These are phyloP conservation scores for Dryadomyces quercivorus DNA, from an alignment of 2,329 filamentous ascomycete species.

Conservation along the genomic window DNA sequence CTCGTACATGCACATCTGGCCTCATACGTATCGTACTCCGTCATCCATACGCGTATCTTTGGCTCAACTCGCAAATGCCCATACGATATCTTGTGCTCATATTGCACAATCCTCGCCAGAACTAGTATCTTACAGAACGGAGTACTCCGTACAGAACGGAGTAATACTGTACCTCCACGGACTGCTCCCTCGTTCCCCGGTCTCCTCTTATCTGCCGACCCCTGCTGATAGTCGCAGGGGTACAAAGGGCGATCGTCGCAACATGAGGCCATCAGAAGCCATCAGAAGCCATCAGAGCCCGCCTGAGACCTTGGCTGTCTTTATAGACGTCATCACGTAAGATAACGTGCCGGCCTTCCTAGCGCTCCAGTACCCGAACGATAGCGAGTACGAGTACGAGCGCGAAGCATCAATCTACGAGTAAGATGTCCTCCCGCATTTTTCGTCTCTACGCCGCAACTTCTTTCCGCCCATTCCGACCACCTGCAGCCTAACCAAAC, in stretches of 20 bases:
- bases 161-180: too few species aligned
- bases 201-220: constrained; percentile 9
- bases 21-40: not conserved
- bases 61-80: not conserved
- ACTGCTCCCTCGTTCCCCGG: not conserved
- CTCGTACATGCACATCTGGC: not conserved
- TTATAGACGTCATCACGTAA: too few species aligned
- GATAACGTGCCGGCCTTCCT: too few species aligned
- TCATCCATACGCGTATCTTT: too few species aligned
- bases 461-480: not conserved
- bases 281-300: not conserved
- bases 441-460: not conserved
- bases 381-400: too few species aligned
- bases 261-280: not conserved
- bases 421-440: not conserved
- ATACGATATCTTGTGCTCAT: not conserved
- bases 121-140: too few species aligned
- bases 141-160: too few species aligned
- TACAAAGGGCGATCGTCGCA: not conserved
- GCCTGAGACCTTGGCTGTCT: too few species aligned
- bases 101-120: not conserved
- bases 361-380: too few species aligned
- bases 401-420: not conserved
- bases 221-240: constrained; percentile 2
- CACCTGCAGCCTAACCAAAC: not conserved